These are phyloP conservation scores for Scortechinia acanthostroma DNA, from an alignment of 2,329 filamentous ascomycete genomes.

Conservation along the genomic window DNA sequence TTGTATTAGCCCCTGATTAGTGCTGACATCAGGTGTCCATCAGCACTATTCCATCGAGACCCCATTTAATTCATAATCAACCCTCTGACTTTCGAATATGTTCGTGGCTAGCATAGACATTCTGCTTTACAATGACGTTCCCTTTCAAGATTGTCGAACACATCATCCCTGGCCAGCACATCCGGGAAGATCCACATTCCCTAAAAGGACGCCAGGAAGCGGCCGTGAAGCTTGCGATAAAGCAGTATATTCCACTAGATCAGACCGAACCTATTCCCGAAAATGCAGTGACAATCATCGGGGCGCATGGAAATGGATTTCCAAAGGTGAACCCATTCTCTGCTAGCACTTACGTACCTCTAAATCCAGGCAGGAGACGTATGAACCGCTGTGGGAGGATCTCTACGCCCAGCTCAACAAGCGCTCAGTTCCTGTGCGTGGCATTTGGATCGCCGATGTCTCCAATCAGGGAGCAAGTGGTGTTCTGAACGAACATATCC, in stretches of 20 bases:
- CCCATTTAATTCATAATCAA: too few species aligned
- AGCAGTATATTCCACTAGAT: not conserved
- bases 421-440: not conserved
- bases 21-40: too few species aligned
- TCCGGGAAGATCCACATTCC: not conserved
- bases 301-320: not conserved
- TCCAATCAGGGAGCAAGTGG: not conserved
- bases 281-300: not conserved
- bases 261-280: not conserved
- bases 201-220: not conserved
- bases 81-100: too few species aligned
- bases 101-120: too few species aligned
- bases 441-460: not conserved
- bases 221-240: not conserved
- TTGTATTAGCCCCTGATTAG: too few species aligned
- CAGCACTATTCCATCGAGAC: too few species aligned
- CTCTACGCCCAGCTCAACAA: not conserved
- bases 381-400: not conserved
- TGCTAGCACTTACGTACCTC: too few species aligned
- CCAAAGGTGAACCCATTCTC: too few species aligned
- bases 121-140: constrained; percentile 8
- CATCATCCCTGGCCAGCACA: constrained; percentile 2
- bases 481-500: not conserved
- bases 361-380: too few species aligned
- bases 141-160: constrained; percentile 2